Evolutionary conservation across 352 stramenopile species (phyloP).

Genomic region (Poterioochromonas sp.): DNA sequence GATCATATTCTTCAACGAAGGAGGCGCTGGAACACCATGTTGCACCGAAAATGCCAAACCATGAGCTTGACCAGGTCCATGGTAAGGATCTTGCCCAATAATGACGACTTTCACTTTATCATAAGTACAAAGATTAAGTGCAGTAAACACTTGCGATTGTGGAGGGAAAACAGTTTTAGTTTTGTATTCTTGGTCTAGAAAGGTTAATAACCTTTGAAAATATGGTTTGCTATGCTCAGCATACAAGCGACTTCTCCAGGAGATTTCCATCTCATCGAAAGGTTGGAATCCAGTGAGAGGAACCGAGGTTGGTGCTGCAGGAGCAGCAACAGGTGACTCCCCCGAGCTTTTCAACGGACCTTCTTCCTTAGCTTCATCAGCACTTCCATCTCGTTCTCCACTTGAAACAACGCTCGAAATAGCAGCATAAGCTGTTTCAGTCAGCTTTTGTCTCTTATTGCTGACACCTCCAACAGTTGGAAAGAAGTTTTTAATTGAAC

Average conservation of each 20-base stretch:
- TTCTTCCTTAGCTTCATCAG: no score
- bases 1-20: conserved; percentile 95
- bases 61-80: conserved; percentile 63
- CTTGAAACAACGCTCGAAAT: no score
- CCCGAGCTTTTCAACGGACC: no score
- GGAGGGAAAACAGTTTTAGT: conserved; percentile 12
- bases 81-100: conserved; percentile 48
- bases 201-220: neutral
- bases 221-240: neutral
- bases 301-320: no score
- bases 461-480: no score
- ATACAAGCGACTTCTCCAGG: neutral
- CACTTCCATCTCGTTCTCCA: no score
- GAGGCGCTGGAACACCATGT: conserved; percentile 71
- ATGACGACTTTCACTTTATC: conserved; percentile 24
- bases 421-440: no score
- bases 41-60: conserved; percentile 74
- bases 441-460: no score
- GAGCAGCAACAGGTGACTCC: no score
- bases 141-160: neutral
- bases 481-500: no score
- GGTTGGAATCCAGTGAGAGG: neutral
- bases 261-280: neutral
- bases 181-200: neutral
- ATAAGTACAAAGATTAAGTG: conserved; percentile 10